Evolutionary conservation across 2,329 filamentous ascomycete species (phyloP), one percentile per base, ranked within the genome.

Genomic region (Aspergillus fischeri): DNA sequence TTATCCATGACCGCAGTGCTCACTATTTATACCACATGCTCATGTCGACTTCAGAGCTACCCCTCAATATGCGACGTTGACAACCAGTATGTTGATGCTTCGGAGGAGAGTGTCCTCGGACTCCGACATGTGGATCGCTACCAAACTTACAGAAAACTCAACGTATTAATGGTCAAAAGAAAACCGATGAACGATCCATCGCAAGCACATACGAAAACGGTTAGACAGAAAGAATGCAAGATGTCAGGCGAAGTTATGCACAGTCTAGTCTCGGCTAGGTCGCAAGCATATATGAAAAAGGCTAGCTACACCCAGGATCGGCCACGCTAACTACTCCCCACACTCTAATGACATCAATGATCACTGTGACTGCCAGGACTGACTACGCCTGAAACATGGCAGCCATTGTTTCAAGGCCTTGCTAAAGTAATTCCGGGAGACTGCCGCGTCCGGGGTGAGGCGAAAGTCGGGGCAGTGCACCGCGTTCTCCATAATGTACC

Each of bases 391-490:
- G 67, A 75, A 80, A 57, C 79, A 81, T 48, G 69, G 67, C 55
- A 82, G 64, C 80, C 80, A 82, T 59, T 70, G 61, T n/a, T 64
- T 68, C 66, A 82, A 65, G 28, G 79, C 78, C 48, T 64, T 60
- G 8, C 65, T 69, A 56, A 80, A 80, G 54, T 73, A 67, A 27
- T 65, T 62, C 49, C 75, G 69, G 10, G 71, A 74, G 1, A 66
- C 63, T 0, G 73, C 77, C 1, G 65, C 68, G 0, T 62, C 64
- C 32, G 73, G 72, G 3, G 56, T 58, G 2, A 66, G 66, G 42
- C 70, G 66, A 53, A 82, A 78, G 66, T 83, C 81, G 64, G 76
- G 80, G 53, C 75, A 78, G 69, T 83, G 81, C 65, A 77, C 70
- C 10, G 77, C 75, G n/a, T 76, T 70, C 3, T 64, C 51, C 55